Base-by-base conservation (phyloP, 768 basidiomycete species). In the Psilocybe sp. region DNA sequence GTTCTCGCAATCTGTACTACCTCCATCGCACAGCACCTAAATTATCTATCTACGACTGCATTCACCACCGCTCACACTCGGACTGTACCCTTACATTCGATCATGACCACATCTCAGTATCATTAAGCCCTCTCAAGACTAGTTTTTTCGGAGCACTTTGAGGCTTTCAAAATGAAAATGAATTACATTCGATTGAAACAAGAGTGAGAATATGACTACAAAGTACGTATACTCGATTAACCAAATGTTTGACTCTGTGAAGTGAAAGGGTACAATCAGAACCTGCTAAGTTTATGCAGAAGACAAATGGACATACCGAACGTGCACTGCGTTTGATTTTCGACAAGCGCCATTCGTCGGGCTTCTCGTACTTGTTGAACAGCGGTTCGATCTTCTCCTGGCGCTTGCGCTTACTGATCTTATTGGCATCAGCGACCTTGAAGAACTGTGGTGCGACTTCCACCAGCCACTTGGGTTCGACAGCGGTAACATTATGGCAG, bases 401-500 rank as follows among this genome's bases (percentile, higher is more conserved):
- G 68, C 80, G 84, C 78, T 97, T 98, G 57, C 93, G 81, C 69
- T 95, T 96, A 64, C 91, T 94, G 72, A 98, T 96, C 70, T 97
- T 98, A 73, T 94, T 95, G 46, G 84, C 89, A 68, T 98, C 97
- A 2, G 96, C 94, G 39, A 99, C 93, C 69, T 91, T 92, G 87
- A 98, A 99, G 79, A 97, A 98, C 52, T 95, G 93, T 1, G 97
- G 96, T 6, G 96, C 97, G 18, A 96, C 94, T 62, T 99, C 95
- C 14, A 94, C 90, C 7, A 98, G 82, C 97, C 96, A 99, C 67
- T 97, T 97, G 4, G 97, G 96, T 64, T 99, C 97, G 52, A 99
- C 81, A 1, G 92, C 91, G 0, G 93, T 96, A 39, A 98, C 92
- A 47, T 90, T 93, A 60, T 91, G 87, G 65, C 87, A 91, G 63